phyloP scores from a whole-genome alignment of 2,329 filamentous ascomycete genomes.

The Arthrobotrys iridis region DNA sequence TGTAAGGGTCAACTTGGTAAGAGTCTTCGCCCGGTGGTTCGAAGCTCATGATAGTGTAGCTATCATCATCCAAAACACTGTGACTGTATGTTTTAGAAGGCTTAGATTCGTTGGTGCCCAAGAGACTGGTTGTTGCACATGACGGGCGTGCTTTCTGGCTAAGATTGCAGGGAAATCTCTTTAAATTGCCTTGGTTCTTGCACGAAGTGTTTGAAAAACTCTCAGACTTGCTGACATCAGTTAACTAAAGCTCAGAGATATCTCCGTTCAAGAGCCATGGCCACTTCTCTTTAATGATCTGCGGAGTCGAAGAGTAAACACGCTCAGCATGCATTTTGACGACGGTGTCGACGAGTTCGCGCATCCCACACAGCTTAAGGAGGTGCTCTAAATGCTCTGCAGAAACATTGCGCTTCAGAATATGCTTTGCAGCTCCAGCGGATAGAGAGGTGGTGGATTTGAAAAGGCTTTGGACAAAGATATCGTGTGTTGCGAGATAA shows the following conservation, averaged over 20 bases:
- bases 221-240: not conserved
- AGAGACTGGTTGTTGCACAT: not conserved
- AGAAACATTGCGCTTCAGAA: not conserved
- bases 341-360: conserved; percentile 11
- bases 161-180: not conserved
- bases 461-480: conserved; percentile 24
- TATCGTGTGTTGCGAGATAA: conserved; percentile 12
- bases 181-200: not conserved
- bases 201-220: no score
- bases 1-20: conserved; percentile 13
- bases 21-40: not conserved
- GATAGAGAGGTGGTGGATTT: conserved; percentile 11
- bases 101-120: not conserved
- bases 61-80: conserved; percentile 6
- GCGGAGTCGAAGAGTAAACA: conserved; percentile 20
- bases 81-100: not conserved
- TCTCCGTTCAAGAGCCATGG: conserved; percentile 26
- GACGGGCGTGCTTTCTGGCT: not conserved
- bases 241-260: not conserved
- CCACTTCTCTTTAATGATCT: conserved; percentile 16
- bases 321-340: conserved; percentile 14
- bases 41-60: conserved; percentile 19
- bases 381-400: not conserved
- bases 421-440: conserved; percentile 1
- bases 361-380: conserved; percentile 11